A percentile compares a stretch with the other conserved stretches of the same genome.
phyloP scores from a whole-genome alignment of 495 filamentous ascomycete genomes.

The Clavariopsis aquatica region DNA sequence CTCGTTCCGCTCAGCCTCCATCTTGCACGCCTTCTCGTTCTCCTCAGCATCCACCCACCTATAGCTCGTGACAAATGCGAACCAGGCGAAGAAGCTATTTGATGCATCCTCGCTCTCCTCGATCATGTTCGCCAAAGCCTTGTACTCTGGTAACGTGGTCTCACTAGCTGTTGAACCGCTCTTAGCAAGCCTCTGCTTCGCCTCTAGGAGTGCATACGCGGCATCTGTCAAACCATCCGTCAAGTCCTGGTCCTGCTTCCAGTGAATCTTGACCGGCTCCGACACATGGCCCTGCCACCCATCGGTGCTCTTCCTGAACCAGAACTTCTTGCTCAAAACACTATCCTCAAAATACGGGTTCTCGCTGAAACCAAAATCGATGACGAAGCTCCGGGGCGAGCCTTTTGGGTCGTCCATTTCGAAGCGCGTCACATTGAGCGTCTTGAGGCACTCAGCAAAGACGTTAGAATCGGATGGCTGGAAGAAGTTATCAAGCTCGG shows the following conservation, averaged over 20 bases:
- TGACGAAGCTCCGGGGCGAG: constrained; percentile 65
- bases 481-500: constrained; percentile 81
- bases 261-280: constrained; percentile 82
- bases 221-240: constrained; percentile 77
- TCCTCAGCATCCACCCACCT: constrained; percentile 68
- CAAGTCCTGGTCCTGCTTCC: constrained; percentile 82
- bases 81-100: constrained; percentile 83
- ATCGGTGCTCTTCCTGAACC: constrained; percentile 66
- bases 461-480: constrained; percentile 71
- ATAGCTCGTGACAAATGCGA: constrained; percentile 66
- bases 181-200: constrained; percentile 54
- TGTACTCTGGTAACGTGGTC: constrained; percentile 52
- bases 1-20: constrained; percentile 60
- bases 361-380: constrained; percentile 61
- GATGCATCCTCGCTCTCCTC: constrained; percentile 58
- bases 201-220: constrained; percentile 66
- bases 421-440: constrained; percentile 70
- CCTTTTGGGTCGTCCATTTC: constrained; percentile 62
- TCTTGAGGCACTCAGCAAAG: constrained; percentile 61
- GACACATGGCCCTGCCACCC: constrained; percentile 73
- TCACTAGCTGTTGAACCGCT: constrained; percentile 18
- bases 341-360: constrained; percentile 76
- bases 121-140: constrained; percentile 57
- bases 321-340: constrained; percentile 85
- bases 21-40: constrained; percentile 57